A percentile compares a stretch with the other conserved stretches of the same genome.
These are phyloP conservation scores for Clavispora santaluciae DNA, from an alignment of 805 yeast genomes.

Conservation along the genomic window DNA sequence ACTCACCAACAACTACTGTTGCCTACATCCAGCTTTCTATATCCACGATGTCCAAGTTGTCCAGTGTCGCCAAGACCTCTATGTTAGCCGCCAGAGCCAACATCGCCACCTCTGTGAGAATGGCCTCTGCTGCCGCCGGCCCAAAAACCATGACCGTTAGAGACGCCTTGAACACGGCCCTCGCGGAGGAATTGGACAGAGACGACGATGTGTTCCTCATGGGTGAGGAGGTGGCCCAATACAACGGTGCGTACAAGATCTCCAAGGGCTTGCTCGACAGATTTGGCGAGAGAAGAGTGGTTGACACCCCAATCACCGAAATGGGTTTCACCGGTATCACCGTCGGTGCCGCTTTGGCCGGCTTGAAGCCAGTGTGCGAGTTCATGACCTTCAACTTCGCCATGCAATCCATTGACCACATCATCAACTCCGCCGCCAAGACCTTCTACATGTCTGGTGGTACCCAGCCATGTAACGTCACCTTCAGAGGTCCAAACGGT, in stretches of 20 bases:
- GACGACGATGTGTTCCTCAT: constrained; percentile 90
- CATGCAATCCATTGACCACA: constrained; percentile 99
- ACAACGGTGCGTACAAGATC: constrained; percentile 98
- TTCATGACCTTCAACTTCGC: constrained; percentile 99
- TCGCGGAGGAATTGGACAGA: constrained; percentile 96
- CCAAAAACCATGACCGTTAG: constrained; percentile 78
- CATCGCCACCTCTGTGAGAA: constrained; percentile 25
- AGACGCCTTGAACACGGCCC: constrained; percentile 91
- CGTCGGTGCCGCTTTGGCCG: constrained; percentile 94
- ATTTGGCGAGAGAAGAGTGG: constrained; percentile 88
- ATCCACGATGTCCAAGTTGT: constrained; percentile 22
- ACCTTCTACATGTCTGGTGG: constrained; percentile 99
- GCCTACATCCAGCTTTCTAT: not conserved
- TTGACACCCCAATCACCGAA: constrained; percentile 98
- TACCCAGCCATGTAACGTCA: constrained; percentile 92
- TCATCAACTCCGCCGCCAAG: constrained; percentile 97
- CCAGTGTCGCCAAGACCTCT: constrained; percentile 42
- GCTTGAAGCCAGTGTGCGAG: constrained; percentile 94
- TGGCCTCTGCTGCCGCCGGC: constrained; percentile 47
- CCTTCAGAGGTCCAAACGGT: constrained; percentile 99
- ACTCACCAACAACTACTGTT: constrained; percentile 3
- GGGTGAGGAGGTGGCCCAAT: constrained; percentile 99
- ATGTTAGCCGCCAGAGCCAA: constrained; percentile 31
- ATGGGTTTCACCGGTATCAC: constrained; percentile 97
- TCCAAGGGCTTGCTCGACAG: constrained; percentile 93